Evolutionary conservation across 1,284 basidiomycete genomes (phyloP).

Genomic region (Ustilago vetiveriae): DNA sequence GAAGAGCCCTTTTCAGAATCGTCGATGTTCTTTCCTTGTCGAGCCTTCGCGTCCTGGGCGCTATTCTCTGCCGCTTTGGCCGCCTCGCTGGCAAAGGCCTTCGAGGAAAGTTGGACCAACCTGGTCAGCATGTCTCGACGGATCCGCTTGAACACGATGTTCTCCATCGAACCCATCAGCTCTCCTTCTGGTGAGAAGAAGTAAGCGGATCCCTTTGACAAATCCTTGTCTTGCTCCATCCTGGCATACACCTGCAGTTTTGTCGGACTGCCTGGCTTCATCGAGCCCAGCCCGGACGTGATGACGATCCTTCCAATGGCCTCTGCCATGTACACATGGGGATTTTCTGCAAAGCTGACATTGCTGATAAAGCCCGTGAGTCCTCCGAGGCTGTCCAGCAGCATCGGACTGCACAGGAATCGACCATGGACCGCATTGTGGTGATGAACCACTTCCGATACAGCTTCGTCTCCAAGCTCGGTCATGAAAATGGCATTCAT

Average conservation of each 20-base stretch:
- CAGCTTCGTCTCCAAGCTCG: conserved; percentile 38
- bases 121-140: conserved; percentile 34
- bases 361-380: conserved; percentile 55
- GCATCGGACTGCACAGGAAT: conserved; percentile 45
- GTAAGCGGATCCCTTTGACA: conserved; percentile 35
- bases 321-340: conserved; percentile 47
- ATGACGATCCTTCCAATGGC: conserved; percentile 37
- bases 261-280: conserved; percentile 19
- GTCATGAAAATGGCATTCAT: conserved; percentile 47
- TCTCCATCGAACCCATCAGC: conserved; percentile 40
- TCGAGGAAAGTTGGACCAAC: conserved; percentile 38
- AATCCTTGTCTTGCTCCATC: conserved; percentile 35
- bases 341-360: conserved; percentile 37
- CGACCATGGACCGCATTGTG: conserved; percentile 28
- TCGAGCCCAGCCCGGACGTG: conserved; percentile 16
- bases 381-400: conserved; percentile 47
- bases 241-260: conserved; percentile 27
- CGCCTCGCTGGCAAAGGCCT: conserved; percentile 34
- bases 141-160: conserved; percentile 44
- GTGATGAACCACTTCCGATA: conserved; percentile 28
- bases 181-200: conserved; percentile 30
- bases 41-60: neutral
- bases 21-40: too few species aligned
- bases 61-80: conserved; percentile 12
- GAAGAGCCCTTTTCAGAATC: too few species aligned